A percentile compares a stretch with the other conserved stretches of the same genome.
Conservation (phyloP, 2,329 filamentous ascomycete species). For the Ceratocystiopsis minuta region DNA sequence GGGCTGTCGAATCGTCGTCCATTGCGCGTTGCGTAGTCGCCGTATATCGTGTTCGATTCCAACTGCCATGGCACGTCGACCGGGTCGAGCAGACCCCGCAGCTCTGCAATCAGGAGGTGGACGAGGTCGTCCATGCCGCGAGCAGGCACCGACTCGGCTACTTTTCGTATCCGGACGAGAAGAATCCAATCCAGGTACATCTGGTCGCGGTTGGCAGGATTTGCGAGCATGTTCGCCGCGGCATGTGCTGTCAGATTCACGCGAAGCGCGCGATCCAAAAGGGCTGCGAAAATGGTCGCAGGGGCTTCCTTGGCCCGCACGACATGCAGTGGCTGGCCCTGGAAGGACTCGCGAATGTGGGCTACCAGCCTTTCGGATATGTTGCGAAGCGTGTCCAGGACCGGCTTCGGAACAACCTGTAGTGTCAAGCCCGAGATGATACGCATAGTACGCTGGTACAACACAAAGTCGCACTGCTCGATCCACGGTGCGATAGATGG, state of each 20-base stretch:
- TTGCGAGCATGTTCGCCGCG: conserved; percentile 79
- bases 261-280: conserved; percentile 71
- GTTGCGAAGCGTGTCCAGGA: conserved; percentile 70
- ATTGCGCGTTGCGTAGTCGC: conserved; percentile 32
- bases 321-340: conserved; percentile 69
- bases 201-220: conserved; percentile 73
- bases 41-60: conserved; percentile 42
- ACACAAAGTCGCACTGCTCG: conserved; percentile 81
- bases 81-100: conserved; percentile 54
- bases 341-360: conserved; percentile 73
- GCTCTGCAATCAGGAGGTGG: conserved; percentile 43
- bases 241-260: conserved; percentile 91
- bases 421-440: conserved; percentile 78
- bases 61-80: conserved; percentile 47
- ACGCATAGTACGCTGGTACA: conserved; percentile 93
- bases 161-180: conserved; percentile 42
- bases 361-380: conserved; percentile 67
- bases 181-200: conserved; percentile 90
- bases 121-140: conserved; percentile 50
- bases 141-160: conserved; percentile 44
- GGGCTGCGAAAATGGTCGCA: conserved; percentile 70
- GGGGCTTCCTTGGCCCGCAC: conserved; percentile 74
- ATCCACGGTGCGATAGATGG: conserved; percentile 79
- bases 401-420: conserved; percentile 75
- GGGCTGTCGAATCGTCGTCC: conserved; percentile 23